phyloP scores from a whole-genome alignment of 768 basidiomycete genomes.

The Boletellus emodensis region DNA sequence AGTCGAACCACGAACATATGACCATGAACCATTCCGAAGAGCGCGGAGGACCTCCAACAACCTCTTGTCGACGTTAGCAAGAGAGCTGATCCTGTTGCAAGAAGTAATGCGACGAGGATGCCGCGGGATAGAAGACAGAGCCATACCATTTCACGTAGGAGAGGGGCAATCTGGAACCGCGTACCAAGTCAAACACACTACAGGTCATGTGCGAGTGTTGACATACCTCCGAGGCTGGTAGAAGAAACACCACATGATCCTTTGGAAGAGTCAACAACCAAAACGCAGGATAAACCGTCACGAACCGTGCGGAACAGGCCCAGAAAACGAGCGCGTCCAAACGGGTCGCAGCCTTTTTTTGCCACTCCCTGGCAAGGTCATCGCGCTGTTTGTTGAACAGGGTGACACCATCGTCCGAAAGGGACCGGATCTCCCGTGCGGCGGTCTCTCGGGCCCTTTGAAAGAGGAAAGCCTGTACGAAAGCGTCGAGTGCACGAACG shows the following conservation, averaged over 20 bases:
- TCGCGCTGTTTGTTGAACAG: constrained; percentile 14
- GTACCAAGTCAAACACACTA: constrained; percentile 4
- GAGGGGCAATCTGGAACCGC: constrained; percentile 33
- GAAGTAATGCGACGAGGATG: not conserved
- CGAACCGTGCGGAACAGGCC: constrained; percentile 72
- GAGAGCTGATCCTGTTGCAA: constrained; percentile 51
- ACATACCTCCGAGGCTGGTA: constrained; percentile 67
- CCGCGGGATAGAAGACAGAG: not conserved
- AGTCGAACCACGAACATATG: constrained; percentile 47
- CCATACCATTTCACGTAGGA: constrained; percentile 61
- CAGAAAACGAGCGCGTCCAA: constrained; percentile 73
- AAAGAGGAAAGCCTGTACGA: constrained; percentile 50
- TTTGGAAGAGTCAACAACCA: constrained; percentile 25
- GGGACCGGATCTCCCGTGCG: not conserved
- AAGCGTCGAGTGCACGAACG: constrained; percentile 65
- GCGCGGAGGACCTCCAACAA: constrained; percentile 51
- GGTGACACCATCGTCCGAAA: not conserved
- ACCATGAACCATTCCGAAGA: constrained; percentile 55
- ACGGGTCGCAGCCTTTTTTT: constrained; percentile 38
- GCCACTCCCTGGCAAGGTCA: constrained; percentile 26
- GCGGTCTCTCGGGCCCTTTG: constrained; percentile 9
- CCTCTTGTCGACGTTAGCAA: constrained; percentile 65
- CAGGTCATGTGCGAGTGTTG: not conserved
- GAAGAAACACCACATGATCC: constrained; percentile 89
- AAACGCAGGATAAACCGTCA: not conserved